phyloP scores from a whole-genome alignment of 768 basidiomycete genomes.

The Psilocybe sp. region DNA sequence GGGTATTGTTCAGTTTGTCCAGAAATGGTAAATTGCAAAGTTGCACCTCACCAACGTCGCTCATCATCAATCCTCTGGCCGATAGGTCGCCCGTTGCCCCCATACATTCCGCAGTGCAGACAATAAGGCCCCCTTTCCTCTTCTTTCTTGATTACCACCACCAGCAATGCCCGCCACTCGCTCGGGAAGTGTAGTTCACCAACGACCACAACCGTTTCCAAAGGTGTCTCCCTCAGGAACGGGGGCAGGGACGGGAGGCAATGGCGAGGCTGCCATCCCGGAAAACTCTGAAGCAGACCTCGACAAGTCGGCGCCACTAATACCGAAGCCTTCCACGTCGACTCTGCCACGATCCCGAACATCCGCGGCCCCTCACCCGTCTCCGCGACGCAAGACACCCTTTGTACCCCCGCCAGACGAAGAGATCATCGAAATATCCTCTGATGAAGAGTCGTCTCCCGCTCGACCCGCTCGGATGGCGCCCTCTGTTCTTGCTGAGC shows the following conservation, averaged over 20 bases:
- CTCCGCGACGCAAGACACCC: constrained; percentile 10
- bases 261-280: constrained; percentile 23
- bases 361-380: constrained; percentile 10
- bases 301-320: too few species aligned
- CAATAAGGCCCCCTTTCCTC: constrained; percentile 6
- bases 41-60: background rate
- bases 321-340: too few species aligned
- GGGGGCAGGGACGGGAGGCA: background rate
- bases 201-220: constrained; percentile 13
- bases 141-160: background rate
- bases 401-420: constrained; percentile 3
- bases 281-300: constrained; percentile 30
- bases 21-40: constrained; percentile 7
- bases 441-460: constrained; percentile 44
- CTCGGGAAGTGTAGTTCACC: constrained; percentile 12
- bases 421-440: constrained; percentile 56
- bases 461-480: background rate
- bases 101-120: background rate
- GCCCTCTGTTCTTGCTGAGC: constrained; percentile 24
- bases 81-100: background rate
- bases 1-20: constrained; percentile 1
- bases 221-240: constrained; percentile 10
- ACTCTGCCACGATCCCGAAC: too few species aligned
- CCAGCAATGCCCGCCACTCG: constrained; percentile 29
- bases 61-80: background rate